Percentiles rank a stretch among this genome's conserved stretches.
Conservation (phyloP, 192 early-diverging fungal species). For the Dissophora globulifera region DNA sequence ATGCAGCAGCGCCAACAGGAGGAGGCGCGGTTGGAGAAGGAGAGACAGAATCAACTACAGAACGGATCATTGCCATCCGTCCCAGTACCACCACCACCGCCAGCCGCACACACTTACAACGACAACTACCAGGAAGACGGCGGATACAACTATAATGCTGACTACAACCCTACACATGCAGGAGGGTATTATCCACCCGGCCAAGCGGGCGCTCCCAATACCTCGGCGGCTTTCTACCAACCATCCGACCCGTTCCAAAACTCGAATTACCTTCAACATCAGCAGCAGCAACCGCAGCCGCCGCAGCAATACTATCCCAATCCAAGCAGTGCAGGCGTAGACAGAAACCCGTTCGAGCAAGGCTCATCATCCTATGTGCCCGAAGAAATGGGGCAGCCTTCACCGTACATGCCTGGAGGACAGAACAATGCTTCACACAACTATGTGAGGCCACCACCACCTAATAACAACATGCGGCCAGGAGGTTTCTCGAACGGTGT, state of each 20-base stretch:
- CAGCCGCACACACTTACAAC: background rate
- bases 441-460: background rate
- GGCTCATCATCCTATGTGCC: slow-evolving; percentile 3
- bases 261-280: slow-evolving; percentile 5
- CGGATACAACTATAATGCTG: background rate
- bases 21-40: slow-evolving; percentile 18
- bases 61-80: background rate
- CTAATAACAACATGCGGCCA: too few species aligned
- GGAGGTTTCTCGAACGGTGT: slow-evolving; percentile 1
- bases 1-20: slow-evolving; percentile 21
- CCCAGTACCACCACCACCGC: background rate
- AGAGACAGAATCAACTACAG: slow-evolving; percentile 10
- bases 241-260: slow-evolving; percentile 29
- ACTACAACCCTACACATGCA: background rate
- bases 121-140: background rate
- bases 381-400: slow-evolving; percentile 37
- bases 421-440: background rate
- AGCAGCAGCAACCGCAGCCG: background rate
- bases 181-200: background rate
- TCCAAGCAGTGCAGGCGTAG: background rate
- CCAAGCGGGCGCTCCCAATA: background rate
- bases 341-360: slow-evolving; percentile 15
- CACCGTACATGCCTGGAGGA: background rate
- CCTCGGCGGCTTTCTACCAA: slow-evolving; percentile 1
- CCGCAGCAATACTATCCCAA: slow-evolving; percentile 8